Base-by-base conservation (phyloP, 306 rosid species). In the Ormosia semicastrata region DNA sequence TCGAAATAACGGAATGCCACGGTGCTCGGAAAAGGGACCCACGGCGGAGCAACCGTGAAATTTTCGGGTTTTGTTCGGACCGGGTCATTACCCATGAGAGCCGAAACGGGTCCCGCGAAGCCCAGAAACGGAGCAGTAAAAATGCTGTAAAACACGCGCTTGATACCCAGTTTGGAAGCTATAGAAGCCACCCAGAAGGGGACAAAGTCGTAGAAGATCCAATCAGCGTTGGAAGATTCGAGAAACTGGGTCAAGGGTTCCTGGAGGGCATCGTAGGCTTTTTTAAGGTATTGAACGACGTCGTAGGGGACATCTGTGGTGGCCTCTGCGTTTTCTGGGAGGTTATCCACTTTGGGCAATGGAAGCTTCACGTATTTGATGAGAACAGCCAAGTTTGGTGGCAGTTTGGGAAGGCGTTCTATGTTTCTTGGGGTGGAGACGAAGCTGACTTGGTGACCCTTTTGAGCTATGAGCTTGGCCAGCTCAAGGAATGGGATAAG, bases 341-440 rank as follows among this genome's bases (percentile, higher is more conserved):
- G 90, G 71, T 69, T 81, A 0, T 50, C 8, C 0, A 17, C 46
- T 1, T 15, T 41, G 15, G 91, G 92, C 2, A 89, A 15, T 1
- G 90, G 87, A 14, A 91, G 78, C 39, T 40, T 64, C 46, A 91
- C 86, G 37, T 77, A 86, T 6, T 11, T 56, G 69, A 89, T 70
- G 5, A 65, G n/a, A 4, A 82, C 2, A 1, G 83, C 53, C 2
- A 86, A n/a, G 47, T 73, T 56, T 7, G 72, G 82, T 1, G 88
- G 81, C 36, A 85, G 64, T 41, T 85, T 80, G 0, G 93, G 93
- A 18, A 89, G 91, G 66, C 93, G 93, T 2, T 88, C 71, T 17
- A 88, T 89, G 89, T 91, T 91, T 78, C 70, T 57, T 2, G 91
- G 90, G 4, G 95, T 88, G 54, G 95, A 91, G 1, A 88, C 43